Evolutionary conservation across 208 protist species (phyloP), one percentile per base, ranked within the genome.

Genomic region (Acanthamoeba royreba): DNA sequence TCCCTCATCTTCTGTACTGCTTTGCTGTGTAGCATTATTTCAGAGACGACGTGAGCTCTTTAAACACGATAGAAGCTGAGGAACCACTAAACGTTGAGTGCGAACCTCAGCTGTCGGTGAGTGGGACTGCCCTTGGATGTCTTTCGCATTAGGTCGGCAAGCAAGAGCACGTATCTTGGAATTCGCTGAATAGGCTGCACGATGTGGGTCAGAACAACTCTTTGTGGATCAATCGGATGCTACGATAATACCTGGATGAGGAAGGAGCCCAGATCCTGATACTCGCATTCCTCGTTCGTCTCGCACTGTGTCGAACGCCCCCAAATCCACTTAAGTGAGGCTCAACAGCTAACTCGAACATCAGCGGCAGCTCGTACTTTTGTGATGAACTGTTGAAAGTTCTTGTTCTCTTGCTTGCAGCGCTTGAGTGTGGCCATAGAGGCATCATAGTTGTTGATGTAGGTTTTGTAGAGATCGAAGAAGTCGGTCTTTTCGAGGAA

Each of bases 1-100:
- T 89, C 81, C 35, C 72, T 43, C 72, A 83, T 83, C 72, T 83
- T 83, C n/a, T 83, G 72, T 43, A 83, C 72, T n/a, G 72, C 72
- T 31, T 83, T 83, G 40, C 72, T 83, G 42, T 43, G 31, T 38
- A 22, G n/a, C n/a, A n/a, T n/a, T n/a, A n/a, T n/a, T n/a, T n/a
- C n/a, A n/a, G n/a, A n/a, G n/a, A n/a, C n/a, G n/a, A n/a, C n/a
- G n/a, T n/a, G n/a, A n/a, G n/a, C n/a, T n/a, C n/a, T n/a, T n/a
- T n/a, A n/a, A n/a, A n/a, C n/a, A n/a, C n/a, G n/a, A n/a, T n/a
- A n/a, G n/a, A n/a, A n/a, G n/a, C n/a, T n/a, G n/a, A n/a, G n/a
- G n/a, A n/a, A n/a, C n/a, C n/a, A n/a, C n/a, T n/a, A n/a, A n/a
- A n/a, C n/a, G n/a, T n/a, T 89, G n/a, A n/a, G n/a, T n/a, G n/a